Base-by-base conservation (phyloP, 345 rosid species). In the Gossypium arboreum region DNA sequence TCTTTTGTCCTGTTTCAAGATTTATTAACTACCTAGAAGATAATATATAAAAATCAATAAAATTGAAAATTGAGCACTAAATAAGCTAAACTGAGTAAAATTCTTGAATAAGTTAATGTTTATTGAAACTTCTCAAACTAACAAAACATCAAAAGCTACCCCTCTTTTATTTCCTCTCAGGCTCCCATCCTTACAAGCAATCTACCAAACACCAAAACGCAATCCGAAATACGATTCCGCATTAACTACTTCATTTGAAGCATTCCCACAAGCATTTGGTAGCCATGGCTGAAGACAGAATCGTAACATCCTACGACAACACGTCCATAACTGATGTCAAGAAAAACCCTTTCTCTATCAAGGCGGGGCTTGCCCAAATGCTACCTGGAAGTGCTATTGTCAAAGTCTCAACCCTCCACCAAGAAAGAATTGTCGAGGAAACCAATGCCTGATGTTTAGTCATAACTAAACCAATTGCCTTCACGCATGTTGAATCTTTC, bases 391-490 rank as follows among this genome's bases (percentile, higher is more conserved):
- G 90, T 68, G 90, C 81, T 25, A 69, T 84, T 74, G 61, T 91
- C 57, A 83, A 84, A 59, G 91, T 85, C 22, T 54, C 86, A 9
- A 74, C 73, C 63, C 75, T 76, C 10, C 82, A 81, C 43, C 91
- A 91, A 44, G 92, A 94, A n/a, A 86, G 85, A 80, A 82, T 86
- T 61, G 90, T 89, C 17, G 87, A 84, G 66, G 86, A 86, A 18
- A 92, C 90, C 11, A 90, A 91, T 20, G 90, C 86, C 9, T 88
- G 91, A 27, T 80, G 88, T 1, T 71, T 92, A 2, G 20, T 87
- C 59, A 71, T 89, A 47, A 80, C 91, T 0, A 89, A 88, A 59
- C 86, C 84, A 51, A 64, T 25, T 71, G 72, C 11, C 70, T 57
- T 72, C 76, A 12, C 85, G 89, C 43, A 88, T 87, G 94, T 84